A percentile compares a stretch with the other conserved stretches of the same genome.
Evolutionary conservation across 208 protist genomes (phyloP).

Genomic region (Acanthamoeba healyi): DNA sequence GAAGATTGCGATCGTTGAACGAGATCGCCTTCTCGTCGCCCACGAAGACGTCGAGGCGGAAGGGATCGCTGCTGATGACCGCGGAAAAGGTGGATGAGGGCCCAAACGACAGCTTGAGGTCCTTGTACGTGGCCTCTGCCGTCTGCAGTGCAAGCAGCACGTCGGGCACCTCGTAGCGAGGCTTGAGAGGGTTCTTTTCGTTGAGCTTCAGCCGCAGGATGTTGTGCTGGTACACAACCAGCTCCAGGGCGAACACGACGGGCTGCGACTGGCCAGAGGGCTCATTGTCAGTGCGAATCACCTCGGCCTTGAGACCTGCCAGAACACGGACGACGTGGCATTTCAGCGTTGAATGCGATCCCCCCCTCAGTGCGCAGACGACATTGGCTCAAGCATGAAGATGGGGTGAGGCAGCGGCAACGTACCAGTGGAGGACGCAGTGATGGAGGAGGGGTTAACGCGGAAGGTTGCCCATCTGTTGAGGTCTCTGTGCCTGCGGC

Average conservation of each 20-base stretch:
- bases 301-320: background rate
- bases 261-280: background rate
- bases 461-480: background rate
- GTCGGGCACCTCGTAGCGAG: conserved; percentile 83
- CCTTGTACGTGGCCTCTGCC: background rate
- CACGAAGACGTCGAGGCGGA: conserved; percentile 76
- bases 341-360: no score
- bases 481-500: conserved; percentile 60
- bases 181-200: conserved; percentile 79
- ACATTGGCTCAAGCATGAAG: background rate
- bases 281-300: conserved; percentile 42
- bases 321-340: no score
- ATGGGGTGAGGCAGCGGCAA: no score
- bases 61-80: conserved; percentile 58
- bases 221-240: conserved; percentile 45
- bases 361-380: no score
- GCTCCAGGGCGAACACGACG: conserved; percentile 66
- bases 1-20: conserved; percentile 69
- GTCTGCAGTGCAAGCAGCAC: conserved; percentile 68
- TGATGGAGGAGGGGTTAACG: background rate
- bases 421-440: background rate
- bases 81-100: background rate
- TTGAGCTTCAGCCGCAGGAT: conserved; percentile 77
- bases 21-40: conserved; percentile 66
- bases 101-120: background rate